Evolutionary conservation across 177 flowering plant genomes (phyloP), one percentile per base, ranked within the genome.

Genomic region (Tripterygium wilfordii): DNA sequence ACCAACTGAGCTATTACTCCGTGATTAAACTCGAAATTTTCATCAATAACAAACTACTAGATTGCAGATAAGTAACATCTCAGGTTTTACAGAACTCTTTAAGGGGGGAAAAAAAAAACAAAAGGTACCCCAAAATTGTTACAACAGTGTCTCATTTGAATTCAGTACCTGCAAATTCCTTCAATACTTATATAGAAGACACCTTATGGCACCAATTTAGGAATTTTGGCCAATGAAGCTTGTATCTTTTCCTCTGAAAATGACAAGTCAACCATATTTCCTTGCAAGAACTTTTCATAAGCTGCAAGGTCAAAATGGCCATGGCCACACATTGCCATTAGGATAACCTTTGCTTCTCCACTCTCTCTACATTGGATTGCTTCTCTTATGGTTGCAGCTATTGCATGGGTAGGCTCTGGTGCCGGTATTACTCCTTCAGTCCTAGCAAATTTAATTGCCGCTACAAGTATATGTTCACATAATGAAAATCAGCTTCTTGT

Each of bases 281-380:
- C 98, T 56, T 82, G 83, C 60, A 92, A 53, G 50, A 78, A 92
- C 61, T 88, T 88, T 32, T 92, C 98, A 53, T 92, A 92, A 52
- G 96, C 62, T 5, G 96, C 67, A 42, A 86, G 70, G 68, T 92
- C 96, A 58, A 92, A 92, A 66, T 92, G 98, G 23, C 96, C 98
- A 67, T 92, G 98, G 14, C 96, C 98, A 58, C 96, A 88, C 95
- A 92, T 77, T 45, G 96, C 96, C 78, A 69, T 83, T 13, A 88
- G 80, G 42, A 88, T 82, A 4, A 92, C 96, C 62, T 92, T 92
- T 16, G 74, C 62, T 58, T 92, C 94, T 48, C 98, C 96, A 2
- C 79, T 77, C 62, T 86, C 86, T 57, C 50, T 83, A 43, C 96
- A 84, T 3, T 35, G 80, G 18, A 82, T 79, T 52, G 96, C 98